Percentiles rank a stretch among this genome's conserved stretches.
These are phyloP conservation scores for Coelastrella sp. DNA, from an alignment of 139 green algal genomes.

Conservation along the genomic window DNA sequence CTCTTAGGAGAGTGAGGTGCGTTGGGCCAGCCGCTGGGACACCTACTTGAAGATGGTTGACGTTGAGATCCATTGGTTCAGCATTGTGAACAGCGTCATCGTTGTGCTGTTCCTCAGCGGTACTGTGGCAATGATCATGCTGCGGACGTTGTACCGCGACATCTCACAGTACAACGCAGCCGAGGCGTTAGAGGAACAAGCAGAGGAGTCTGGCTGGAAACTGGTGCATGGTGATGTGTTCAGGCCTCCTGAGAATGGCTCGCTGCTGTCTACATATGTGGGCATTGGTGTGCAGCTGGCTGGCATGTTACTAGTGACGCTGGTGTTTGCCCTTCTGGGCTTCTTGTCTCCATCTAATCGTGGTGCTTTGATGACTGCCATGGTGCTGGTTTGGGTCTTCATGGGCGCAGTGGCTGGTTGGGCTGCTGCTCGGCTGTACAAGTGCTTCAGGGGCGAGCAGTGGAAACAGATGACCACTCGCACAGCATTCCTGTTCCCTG, in stretches of 20 bases:
- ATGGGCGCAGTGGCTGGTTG: slow-evolving; percentile 97
- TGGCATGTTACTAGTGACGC: slow-evolving; percentile 92
- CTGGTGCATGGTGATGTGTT: slow-evolving; percentile 99
- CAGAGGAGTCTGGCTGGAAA: slow-evolving; percentile 99
- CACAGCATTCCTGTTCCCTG: slow-evolving; percentile 86
- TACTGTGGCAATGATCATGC: slow-evolving; percentile 99
- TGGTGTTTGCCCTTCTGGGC: slow-evolving; percentile 96
- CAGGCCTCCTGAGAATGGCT: slow-evolving; percentile 78
- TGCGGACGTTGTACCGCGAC: slow-evolving; percentile 93
- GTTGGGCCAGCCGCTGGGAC: slow-evolving; percentile 99
- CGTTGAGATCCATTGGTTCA: slow-evolving; percentile 99
- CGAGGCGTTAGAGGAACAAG: slow-evolving; percentile 88
- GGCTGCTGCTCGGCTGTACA: slow-evolving; percentile 88
- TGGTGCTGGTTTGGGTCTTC: slow-evolving; percentile 97
- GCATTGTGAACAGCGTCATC: slow-evolving; percentile 99
- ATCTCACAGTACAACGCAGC: slow-evolving; percentile 97
- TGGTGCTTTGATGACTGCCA: slow-evolving; percentile 93
- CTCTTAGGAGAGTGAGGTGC: slow-evolving; percentile 82
- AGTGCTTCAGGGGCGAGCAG: slow-evolving; percentile 86
- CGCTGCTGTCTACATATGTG: slow-evolving; percentile 89
- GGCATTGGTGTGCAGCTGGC: slow-evolving; percentile 97
- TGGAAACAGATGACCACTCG: slow-evolving; percentile 94
- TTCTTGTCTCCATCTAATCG: slow-evolving; percentile 98
- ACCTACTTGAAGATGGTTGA: slow-evolving; percentile 97
- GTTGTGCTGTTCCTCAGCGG: slow-evolving; percentile 98